phyloP scores from a whole-genome alignment of 371 early-diverging fungal genomes.

The Actinomucor elegans region DNA sequence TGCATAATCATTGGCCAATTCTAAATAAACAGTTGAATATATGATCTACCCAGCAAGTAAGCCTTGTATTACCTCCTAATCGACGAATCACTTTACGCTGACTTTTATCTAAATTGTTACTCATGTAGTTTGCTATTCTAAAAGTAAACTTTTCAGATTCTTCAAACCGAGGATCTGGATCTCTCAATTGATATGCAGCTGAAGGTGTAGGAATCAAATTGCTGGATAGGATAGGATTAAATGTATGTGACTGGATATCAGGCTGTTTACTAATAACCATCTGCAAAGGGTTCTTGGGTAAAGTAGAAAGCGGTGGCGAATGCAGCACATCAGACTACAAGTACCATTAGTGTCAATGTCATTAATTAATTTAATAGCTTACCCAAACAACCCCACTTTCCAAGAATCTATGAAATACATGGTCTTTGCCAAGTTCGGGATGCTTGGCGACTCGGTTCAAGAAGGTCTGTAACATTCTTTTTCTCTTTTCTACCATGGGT shows the following conservation, averaged over 20 bases:
- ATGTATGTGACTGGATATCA: conserved; percentile 22
- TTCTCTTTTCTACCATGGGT: conserved; percentile 84
- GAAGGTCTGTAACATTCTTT: conserved; percentile 93
- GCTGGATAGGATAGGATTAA: conserved; percentile 24
- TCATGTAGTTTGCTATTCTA: conserved; percentile 71
- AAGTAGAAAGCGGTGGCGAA: conserved; percentile 44
- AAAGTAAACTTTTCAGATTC: conserved; percentile 80
- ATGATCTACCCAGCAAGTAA: no score
- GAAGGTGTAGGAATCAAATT: conserved; percentile 60
- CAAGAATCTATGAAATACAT: conserved; percentile 89
- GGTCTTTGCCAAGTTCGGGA: conserved; percentile 82
- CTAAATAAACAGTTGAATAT: conserved; percentile 20
- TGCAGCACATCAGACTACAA: conserved; percentile 76
- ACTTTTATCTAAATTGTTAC: conserved; percentile 67
- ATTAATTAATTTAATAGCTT: no score
- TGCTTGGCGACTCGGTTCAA: conserved; percentile 87
- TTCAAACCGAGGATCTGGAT: conserved; percentile 77
- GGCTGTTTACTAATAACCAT: conserved; percentile 32
- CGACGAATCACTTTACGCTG: conserved; percentile 70
- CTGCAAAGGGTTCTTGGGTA: conserved; percentile 65
- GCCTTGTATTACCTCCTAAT: conserved; percentile 54
- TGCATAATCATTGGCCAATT: conserved; percentile 72
- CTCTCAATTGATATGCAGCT: conserved; percentile 54
- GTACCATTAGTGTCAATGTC: no score
- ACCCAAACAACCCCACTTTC: conserved; percentile 72